Evolutionary conservation across 805 yeast species (phyloP).

Genomic region (Ogataea neopini): DNA sequence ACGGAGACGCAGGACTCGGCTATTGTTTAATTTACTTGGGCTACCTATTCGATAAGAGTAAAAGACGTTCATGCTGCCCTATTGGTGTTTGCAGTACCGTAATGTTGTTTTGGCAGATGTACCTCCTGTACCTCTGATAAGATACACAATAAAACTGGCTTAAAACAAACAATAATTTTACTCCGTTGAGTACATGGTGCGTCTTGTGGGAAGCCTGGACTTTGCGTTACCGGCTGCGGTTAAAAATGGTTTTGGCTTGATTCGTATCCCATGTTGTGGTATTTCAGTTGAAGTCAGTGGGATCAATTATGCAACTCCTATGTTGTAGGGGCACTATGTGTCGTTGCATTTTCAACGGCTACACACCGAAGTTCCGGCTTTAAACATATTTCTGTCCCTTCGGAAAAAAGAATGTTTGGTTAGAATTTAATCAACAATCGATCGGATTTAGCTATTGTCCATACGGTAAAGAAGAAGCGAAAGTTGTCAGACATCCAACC

Average conservation of each 20-base stretch:
- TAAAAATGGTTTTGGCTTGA: neutral
- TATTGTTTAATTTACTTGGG: neutral
- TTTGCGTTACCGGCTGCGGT: neutral
- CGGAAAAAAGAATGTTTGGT: too few relatives aligned
- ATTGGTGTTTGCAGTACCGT: conserved; percentile 3
- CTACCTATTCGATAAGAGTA: conserved; percentile 2
- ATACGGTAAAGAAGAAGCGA: neutral
- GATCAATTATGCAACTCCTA: too few relatives aligned
- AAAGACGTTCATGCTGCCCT: neutral
- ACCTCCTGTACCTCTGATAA: neutral
- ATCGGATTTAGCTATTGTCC: too few relatives aligned
- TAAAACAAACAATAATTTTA: neutral
- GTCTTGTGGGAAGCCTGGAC: conserved; percentile 2
- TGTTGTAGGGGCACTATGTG: neutral
- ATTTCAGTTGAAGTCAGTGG: neutral
- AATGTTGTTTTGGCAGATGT: conserved; percentile 2
- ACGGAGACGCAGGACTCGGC: neutral
- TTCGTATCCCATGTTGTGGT: neutral
- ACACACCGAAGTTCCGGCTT: too few relatives aligned
- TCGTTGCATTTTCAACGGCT: too few relatives aligned
- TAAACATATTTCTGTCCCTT: too few relatives aligned
- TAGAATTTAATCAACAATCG: too few relatives aligned
- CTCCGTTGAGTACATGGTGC: neutral
- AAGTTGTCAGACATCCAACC: neutral
- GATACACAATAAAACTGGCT: conserved; percentile 4